Conservation (phyloP, 2,329 filamentous ascomycete genomes). For the Colletotrichum higginsianum region DNA sequence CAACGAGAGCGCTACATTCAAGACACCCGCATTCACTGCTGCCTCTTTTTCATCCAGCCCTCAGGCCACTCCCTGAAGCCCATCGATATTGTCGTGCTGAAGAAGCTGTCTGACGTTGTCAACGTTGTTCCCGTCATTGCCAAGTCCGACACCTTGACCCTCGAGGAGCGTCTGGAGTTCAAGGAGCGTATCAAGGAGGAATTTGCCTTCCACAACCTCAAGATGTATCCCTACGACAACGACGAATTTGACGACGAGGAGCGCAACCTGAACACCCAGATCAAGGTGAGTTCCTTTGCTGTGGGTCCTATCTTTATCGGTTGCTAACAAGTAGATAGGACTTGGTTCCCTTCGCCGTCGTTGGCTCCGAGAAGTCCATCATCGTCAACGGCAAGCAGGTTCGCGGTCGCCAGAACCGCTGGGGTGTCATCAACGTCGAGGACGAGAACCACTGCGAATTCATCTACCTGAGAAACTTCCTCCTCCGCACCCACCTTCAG, state of each 20-base stretch:
- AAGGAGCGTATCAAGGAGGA: conserved; percentile 99
- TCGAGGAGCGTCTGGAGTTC: conserved; percentile 96
- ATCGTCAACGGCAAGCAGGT: conserved; percentile 98
- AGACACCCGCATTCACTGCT: conserved; percentile 99
- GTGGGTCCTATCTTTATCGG: not conserved
- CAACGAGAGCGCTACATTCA: conserved; percentile 99
- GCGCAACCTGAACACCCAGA: conserved; percentile 91
- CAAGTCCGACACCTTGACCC: conserved; percentile 95
- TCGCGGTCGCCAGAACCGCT: conserved; percentile 97
- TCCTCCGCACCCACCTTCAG: conserved; percentile 97
- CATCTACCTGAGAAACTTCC: conserved; percentile 97
- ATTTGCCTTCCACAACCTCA: conserved; percentile 99
- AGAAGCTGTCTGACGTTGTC: conserved; percentile 99
- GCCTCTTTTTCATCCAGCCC: conserved; percentile 99
- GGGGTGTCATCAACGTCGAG: conserved; percentile 99
- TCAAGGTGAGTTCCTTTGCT: conserved; percentile 77
- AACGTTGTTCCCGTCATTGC: conserved; percentile 99
- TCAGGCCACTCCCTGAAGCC: conserved; percentile 98
- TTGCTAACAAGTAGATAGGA: conserved; percentile 69
- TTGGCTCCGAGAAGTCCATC: conserved; percentile 98
- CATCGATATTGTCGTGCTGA: conserved; percentile 98
- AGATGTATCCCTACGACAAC: conserved; percentile 99
- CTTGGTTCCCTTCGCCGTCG: conserved; percentile 96
- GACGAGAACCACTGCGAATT: conserved; percentile 99
- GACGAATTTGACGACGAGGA: conserved; percentile 99